Base-by-base conservation (phyloP, 345 rosid species). In the Alliaria petiolata region DNA sequence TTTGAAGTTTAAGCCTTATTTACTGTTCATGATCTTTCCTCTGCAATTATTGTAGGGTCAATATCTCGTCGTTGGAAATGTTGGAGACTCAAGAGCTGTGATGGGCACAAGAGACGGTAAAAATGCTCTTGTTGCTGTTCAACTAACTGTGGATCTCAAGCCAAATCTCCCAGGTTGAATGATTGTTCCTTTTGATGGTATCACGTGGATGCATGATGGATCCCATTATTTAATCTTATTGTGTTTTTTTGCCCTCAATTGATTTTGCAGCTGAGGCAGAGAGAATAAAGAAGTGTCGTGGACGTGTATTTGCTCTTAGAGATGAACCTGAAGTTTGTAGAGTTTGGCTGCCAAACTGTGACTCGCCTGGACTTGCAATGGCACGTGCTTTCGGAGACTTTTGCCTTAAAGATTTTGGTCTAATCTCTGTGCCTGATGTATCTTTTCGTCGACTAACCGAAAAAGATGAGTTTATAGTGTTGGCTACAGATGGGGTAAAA, bases 321-420 rank as follows among this genome's bases (percentile, higher is more conserved):
- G 98, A 89, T 81, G 99, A 95, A 70, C 99, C 99, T 39, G 99
- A 92, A 72, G 99, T 95, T 76, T 80, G 86, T 34, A 83, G 99
- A 78, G 96, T 95, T 66, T 95, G 99, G 99, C 81, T 95, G 42
- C 99, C 99, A 64, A 86, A 95, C 76, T 76, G 78, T 82, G 85
- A 89, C 74, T 85, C 99, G 14, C 99, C 99, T 53, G 99, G 99
- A 22, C 95, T 95, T 47, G 99, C 99, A 53, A 95, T 95, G 99
- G 97, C 99, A 20, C 92, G 99, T 54, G 99, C 99, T 57, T 88
- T 95, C 54, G 98, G 99, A 65, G 98, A 95, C 83, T 95, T 95
- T 79, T 92, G 99, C 77, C 96, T 95, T 14, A 95, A 95, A 81
- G 90, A 95, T 73, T 95, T 79, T 81, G 99, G 99, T 64, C 83